Conservation (phyloP, 1,284 basidiomycete genomes). For the Heterobasidion parviporum region DNA sequence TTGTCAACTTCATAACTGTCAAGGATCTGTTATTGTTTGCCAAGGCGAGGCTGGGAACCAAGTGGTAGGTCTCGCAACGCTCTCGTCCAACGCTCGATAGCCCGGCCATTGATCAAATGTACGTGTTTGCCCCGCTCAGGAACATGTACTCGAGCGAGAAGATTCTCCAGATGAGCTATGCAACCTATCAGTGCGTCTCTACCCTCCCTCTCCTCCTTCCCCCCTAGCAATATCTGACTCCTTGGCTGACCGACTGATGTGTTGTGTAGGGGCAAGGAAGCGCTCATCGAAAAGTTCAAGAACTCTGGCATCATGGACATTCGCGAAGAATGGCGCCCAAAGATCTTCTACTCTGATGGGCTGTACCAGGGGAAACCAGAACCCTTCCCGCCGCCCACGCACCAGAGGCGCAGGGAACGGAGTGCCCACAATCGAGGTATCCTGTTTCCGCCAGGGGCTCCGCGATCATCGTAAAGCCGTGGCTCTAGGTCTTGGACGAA, state of each 20-base stretch:
- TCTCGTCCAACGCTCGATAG: not conserved
- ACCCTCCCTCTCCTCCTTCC: not conserved
- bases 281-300: conserved; percentile 79
- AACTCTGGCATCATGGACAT: conserved; percentile 83
- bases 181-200: conserved; percentile 69
- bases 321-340: conserved; percentile 71
- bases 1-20: conserved; percentile 79
- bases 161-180: conserved; percentile 79
- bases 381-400: conserved; percentile 74
- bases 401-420: conserved; percentile 67
- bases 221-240: not conserved
- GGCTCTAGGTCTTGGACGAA: too few species aligned
- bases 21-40: conserved; percentile 72
- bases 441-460: conserved; percentile 24
- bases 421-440: conserved; percentile 68
- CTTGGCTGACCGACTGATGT: not conserved
- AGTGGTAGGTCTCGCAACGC: conserved; percentile 43
- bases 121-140: conserved; percentile 30
- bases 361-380: conserved; percentile 66
- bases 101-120: not conserved
- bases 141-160: conserved; percentile 86
- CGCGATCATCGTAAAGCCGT: too few species aligned
- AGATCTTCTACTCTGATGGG: conserved; percentile 77
- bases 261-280: conserved; percentile 67
- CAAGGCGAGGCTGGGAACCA: conserved; percentile 61